Evolutionary conservation across 2,329 filamentous ascomycete species (phyloP), one percentile per base, ranked within the genome.

Genomic region (Phaeosphaeria sp.): DNA sequence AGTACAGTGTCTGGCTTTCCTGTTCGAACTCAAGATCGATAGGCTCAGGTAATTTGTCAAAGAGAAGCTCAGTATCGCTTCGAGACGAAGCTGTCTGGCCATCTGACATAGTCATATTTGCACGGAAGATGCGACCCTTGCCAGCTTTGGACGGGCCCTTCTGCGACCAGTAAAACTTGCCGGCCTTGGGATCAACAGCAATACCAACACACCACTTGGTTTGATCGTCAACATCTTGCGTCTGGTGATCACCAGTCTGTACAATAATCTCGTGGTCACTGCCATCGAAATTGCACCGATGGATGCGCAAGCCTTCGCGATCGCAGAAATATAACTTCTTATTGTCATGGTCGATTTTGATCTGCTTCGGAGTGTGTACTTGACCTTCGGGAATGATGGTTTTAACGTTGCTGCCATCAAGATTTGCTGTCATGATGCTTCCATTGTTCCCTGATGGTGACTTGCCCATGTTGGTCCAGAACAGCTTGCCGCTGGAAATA

Each of bases 131-230:
- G 3, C 81, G 78, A 0, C 86, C 86, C 42, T 79, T 67, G 1
- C 71, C 73, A 0, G 77, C 79, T 68, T 87, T 88, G 2, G 80
- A 79, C 0, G 78, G 73, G 0, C 86, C 86, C 64, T 88, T 88
- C 51, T 88, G 85, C 0, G 83, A 85, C 86, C 86, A 89, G 77
- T 84, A 88, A 46, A 88, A 76, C 43, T 80, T 78, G 15, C 79
- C 78, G 0, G 73, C 71, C 0, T 69, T 57, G 0, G 73, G 72
- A 2, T 80, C 79, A 0, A 88, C 76, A 0, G 81, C 71, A 41
- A 89, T 78, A 1, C 86, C 86, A 9, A 88, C 85, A 54, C 83
- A 86, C 84, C 84, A 86, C 3, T 76, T 61, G 27, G 52, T 82
- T 10, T 65, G 60, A 27, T 83, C 79, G 15, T 52, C 52, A 2